Base-by-base conservation (phyloP, 352 stramenopile genomes). In the Pythium myriotylum region DNA sequence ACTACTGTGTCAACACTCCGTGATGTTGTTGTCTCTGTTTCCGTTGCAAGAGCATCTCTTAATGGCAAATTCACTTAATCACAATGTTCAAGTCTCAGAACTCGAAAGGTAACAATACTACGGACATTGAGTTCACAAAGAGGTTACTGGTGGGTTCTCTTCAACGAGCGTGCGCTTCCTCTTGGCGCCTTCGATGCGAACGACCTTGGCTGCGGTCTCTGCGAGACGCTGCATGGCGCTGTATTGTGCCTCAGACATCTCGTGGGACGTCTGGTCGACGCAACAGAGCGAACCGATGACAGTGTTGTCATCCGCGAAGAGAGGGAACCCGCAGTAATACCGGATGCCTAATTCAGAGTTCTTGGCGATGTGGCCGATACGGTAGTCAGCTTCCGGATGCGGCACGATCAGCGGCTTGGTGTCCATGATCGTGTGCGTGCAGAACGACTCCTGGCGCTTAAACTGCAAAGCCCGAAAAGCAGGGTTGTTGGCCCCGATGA, bases 261-360 rank as follows among this genome's bases (percentile, higher is more conserved):
- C 27, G 27, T 52, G 53, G 6, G 24, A 45, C 37, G 43, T 19
- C 27, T 45, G 53, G 41, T 60, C 53, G 4, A 60, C 37, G n/a
- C 53, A 60, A 27, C 53, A 60, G 9, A 60, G 53, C 12, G 68
- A 74, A 5, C 79, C 81, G 50, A 90, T 77, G 42, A 85, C 62
- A 2, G 70, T 83, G 52, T 86, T 66, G 8, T 72, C 67, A 0
- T 54, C 56, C 2, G 19, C 37, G 3, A 86, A 17, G 7, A 91
- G 52, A 23, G 82, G 82, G 26, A 89, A 89, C 1, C 82, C 82
- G 57, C 76, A 89, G 73, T 91, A 89, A 55, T 85, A 91, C 40
- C 73, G 76, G n/a, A 78, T 65, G 10, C 68, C 64, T 46, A 79
- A 68, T 13, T 61, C 54, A 19, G 78, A 60, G 12, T 46, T 26